These are phyloP conservation scores for Metschnikowia reukaufii DNA, from an alignment of 805 yeast species.

Conservation along the genomic window DNA sequence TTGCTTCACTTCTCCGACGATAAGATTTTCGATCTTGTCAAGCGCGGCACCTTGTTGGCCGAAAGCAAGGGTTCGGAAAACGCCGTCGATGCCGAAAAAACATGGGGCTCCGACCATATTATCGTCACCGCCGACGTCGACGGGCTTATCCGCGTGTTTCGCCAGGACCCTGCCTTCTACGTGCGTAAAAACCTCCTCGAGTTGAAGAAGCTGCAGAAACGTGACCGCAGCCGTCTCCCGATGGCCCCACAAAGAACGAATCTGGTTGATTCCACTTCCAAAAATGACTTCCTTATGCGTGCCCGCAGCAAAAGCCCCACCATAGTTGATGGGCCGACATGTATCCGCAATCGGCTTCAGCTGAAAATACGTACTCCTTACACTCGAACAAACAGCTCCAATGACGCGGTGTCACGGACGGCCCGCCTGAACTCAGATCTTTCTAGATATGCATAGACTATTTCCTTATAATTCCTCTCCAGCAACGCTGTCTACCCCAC, in stretches of 20 bases:
- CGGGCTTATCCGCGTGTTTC: slow-evolving; percentile 73
- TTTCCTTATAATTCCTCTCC: not conserved
- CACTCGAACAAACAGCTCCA: slow-evolving; percentile 3
- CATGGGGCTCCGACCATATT: slow-evolving; percentile 42
- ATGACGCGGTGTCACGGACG: not conserved
- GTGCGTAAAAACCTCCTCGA: slow-evolving; percentile 29
- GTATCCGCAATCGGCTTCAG: slow-evolving; percentile 8
- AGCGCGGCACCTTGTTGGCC: slow-evolving; percentile 20
- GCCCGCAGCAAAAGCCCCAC: slow-evolving; percentile 15
- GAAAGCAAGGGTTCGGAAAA: slow-evolving; percentile 8
- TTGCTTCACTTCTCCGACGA: slow-evolving; percentile 74
- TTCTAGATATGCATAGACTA: not conserved
- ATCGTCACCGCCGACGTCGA: slow-evolving; percentile 74
- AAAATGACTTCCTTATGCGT: not conserved
- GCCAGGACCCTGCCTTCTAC: slow-evolving; percentile 70
- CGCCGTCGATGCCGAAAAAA: not conserved
- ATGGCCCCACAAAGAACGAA: not conserved
- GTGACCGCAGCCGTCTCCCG: slow-evolving; percentile 4
- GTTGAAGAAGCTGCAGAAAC: slow-evolving; percentile 6
- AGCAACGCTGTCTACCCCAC: not conserved
- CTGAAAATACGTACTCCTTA: slow-evolving; percentile 7
- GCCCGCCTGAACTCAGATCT: slow-evolving; percentile 12
- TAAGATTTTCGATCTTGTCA: slow-evolving; percentile 63
- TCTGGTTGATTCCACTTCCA: slow-evolving; percentile 1
- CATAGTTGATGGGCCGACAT: slow-evolving; percentile 3